Evolutionary conservation across 768 basidiomycete genomes (phyloP).

Genomic region (Serendipita sp.): DNA sequence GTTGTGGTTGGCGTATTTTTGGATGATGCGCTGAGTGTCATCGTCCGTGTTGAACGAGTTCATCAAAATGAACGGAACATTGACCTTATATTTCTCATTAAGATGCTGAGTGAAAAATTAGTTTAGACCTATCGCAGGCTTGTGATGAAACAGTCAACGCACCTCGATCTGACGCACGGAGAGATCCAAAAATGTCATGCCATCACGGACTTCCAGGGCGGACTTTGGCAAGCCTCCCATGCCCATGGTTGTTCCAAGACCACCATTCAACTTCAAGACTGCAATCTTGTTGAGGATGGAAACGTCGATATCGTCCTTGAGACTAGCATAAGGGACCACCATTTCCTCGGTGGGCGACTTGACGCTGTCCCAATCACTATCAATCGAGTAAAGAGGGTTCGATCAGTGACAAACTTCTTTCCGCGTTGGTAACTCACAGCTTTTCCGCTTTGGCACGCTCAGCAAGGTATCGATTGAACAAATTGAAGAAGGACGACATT

Average conservation of each 20-base stretch:
- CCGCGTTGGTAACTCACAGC: slow-evolving; percentile 41
- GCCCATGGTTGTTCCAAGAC: slow-evolving; percentile 82
- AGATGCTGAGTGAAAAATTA: slow-evolving; percentile 36
- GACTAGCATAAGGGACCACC: slow-evolving; percentile 65
- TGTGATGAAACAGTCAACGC: slow-evolving; percentile 9
- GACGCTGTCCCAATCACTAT: slow-evolving; percentile 79
- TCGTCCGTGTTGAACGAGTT: slow-evolving; percentile 98
- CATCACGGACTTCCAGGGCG: slow-evolving; percentile 90
- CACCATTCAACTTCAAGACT: slow-evolving; percentile 90
- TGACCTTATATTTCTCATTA: slow-evolving; percentile 66
- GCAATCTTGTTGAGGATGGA: slow-evolving; percentile 80
- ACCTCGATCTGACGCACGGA: slow-evolving; percentile 84
- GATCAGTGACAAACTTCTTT: neutral
- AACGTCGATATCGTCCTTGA: slow-evolving; percentile 42
- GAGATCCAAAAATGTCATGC: slow-evolving; percentile 81
- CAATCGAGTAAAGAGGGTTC: neutral
- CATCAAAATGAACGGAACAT: slow-evolving; percentile 97
- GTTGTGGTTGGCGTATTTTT: slow-evolving; percentile 92
- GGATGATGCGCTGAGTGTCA: slow-evolving; percentile 89
- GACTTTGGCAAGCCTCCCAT: slow-evolving; percentile 76
- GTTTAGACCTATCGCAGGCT: neutral
- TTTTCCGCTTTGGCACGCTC: slow-evolving; percentile 77
- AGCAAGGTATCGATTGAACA: slow-evolving; percentile 86
- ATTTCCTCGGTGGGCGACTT: slow-evolving; percentile 74
- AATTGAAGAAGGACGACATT: slow-evolving; percentile 92